Evolutionary conservation across 306 rosid species (phyloP).

Genomic region (Lathyrus oleraceus): DNA sequence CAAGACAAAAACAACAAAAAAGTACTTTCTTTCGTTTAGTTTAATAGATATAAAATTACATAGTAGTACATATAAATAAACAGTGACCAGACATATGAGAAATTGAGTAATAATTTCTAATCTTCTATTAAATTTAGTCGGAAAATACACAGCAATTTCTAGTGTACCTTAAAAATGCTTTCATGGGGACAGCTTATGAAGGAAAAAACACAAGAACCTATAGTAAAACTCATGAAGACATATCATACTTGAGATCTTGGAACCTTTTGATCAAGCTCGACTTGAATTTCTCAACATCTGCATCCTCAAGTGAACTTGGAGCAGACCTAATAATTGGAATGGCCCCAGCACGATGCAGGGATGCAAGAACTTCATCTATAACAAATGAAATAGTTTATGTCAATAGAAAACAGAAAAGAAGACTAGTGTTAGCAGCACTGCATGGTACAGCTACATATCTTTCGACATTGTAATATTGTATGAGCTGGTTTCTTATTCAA

Average conservation of each 20-base stretch:
- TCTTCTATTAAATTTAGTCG: slow-evolving; percentile 17
- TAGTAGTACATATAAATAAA: no score
- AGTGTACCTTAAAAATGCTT: slow-evolving; percentile 8
- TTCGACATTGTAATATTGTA: slow-evolving; percentile 9
- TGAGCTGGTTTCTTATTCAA: background rate
- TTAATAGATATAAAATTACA: no score
- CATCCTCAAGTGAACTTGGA: slow-evolving; percentile 61
- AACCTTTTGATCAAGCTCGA: slow-evolving; percentile 72
- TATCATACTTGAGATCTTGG: slow-evolving; percentile 66
- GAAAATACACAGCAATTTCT: slow-evolving; percentile 27
- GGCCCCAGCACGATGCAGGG: slow-evolving; percentile 78
- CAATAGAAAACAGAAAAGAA: background rate
- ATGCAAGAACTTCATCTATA: slow-evolving; percentile 71
- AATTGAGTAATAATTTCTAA: background rate
- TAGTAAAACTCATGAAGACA: slow-evolving; percentile 41
- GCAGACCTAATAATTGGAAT: slow-evolving; percentile 57
- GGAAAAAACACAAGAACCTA: slow-evolving; percentile 11
- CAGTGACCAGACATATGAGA: no score
- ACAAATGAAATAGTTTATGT: background rate
- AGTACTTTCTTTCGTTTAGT: no score
- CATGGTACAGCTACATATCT: slow-evolving; percentile 10
- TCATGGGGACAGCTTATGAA: background rate
- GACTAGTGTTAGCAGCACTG: background rate
- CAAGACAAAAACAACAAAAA: no score
- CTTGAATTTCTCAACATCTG: slow-evolving; percentile 62